phyloP scores from a whole-genome alignment of 495 filamentous ascomycete species.

The Penicillium atrosanguineum region DNA sequence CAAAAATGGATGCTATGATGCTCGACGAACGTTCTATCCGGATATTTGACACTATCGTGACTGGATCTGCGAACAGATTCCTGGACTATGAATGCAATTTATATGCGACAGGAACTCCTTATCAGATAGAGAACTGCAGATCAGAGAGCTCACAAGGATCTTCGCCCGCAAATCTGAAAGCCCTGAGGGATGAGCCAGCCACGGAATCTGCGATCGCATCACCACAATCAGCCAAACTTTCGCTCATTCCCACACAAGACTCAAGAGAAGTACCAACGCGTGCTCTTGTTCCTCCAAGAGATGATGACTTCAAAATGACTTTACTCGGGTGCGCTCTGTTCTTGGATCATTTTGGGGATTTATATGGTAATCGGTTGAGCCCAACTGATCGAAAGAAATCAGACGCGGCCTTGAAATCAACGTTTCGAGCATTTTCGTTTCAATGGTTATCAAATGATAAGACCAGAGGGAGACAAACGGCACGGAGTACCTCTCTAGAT shows the following conservation, averaged over 20 bases:
- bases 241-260: neutral
- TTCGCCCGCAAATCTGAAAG: neutral
- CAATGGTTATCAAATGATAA: conserved; percentile 20
- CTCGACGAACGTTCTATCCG: conserved; percentile 15
- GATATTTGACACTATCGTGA: conserved; percentile 24
- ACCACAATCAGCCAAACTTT: neutral
- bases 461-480: neutral
- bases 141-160: conserved; percentile 2
- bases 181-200: neutral
- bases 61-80: conserved; percentile 20
- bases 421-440: conserved; percentile 18
- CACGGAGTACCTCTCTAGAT: neutral
- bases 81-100: conserved; percentile 23
- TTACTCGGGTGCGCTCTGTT: conserved; percentile 21
- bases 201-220: neutral
- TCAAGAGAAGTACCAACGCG: neutral
- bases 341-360: conserved; percentile 27
- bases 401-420: conserved; percentile 17
- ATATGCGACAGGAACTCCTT: conserved; percentile 13
- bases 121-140: conserved; percentile 13
- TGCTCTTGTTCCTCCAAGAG: neutral
- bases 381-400: conserved; percentile 10
- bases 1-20: conserved; percentile 18
- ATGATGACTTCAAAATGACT: conserved; percentile 7
- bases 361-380: conserved; percentile 24